These are phyloP conservation scores for Xerocomellus intermedius DNA, from an alignment of 768 basidiomycete genomes.

Conservation along the genomic window DNA sequence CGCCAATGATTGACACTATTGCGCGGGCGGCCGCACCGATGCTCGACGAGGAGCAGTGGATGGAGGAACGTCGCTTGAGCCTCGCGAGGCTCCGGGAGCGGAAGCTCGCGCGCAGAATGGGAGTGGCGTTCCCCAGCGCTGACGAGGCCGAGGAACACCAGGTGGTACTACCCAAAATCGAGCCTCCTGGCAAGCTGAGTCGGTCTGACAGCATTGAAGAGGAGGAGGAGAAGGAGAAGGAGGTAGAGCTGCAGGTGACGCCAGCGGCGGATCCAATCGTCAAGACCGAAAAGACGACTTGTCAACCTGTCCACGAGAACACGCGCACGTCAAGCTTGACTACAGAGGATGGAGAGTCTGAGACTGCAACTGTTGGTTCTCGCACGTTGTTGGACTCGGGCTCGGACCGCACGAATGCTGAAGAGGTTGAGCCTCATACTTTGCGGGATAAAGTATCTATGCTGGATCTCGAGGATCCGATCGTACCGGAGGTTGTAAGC, in stretches of 20 bases:
- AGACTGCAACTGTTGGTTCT: slow-evolving; percentile 21
- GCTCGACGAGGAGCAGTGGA: slow-evolving; percentile 34
- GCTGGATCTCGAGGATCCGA: slow-evolving; percentile 28
- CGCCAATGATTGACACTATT: neutral
- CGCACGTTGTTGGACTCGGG: slow-evolving; percentile 27
- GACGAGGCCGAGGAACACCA: slow-evolving; percentile 11
- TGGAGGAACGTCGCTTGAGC: slow-evolving; percentile 35
- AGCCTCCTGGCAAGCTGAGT: slow-evolving; percentile 22
- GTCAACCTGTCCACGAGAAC: slow-evolving; percentile 6
- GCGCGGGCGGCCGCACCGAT: slow-evolving; percentile 4
- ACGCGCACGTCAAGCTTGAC: slow-evolving; percentile 2
- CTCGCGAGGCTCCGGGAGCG: slow-evolving; percentile 32
- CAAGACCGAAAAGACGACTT: neutral
- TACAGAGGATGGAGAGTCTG: slow-evolving; percentile 20
- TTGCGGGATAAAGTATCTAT: slow-evolving; percentile 28
- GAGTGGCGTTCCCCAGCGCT: slow-evolving; percentile 21
- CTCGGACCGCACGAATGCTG: slow-evolving; percentile 28
- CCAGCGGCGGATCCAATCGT: neutral
- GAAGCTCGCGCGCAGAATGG: slow-evolving; percentile 33
- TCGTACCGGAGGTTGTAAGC: slow-evolving; percentile 14
- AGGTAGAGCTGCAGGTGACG: slow-evolving; percentile 3
- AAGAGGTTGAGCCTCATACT: slow-evolving; percentile 24
- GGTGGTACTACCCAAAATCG: slow-evolving; percentile 20
- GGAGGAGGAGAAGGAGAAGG: slow-evolving; percentile 29
- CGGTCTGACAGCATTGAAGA: slow-evolving; percentile 35